These are phyloP conservation scores for Glebionis coronaria DNA, from an alignment of 129 eudicot species.

Conservation along the genomic window DNA sequence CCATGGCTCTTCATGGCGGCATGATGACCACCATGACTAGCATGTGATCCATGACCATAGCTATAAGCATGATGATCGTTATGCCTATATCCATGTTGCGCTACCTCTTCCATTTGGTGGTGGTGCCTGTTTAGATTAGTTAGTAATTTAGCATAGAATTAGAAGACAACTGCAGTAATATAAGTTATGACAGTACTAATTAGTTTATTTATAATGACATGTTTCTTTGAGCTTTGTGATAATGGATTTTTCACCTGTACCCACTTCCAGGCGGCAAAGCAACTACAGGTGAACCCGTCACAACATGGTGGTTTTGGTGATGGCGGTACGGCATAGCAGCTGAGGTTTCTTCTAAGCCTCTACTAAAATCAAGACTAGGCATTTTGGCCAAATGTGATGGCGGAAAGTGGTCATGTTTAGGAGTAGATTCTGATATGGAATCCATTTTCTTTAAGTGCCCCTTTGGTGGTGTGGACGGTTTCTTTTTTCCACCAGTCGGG, in stretches of 20 bases:
- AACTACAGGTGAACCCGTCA: neutral
- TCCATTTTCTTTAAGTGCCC: constrained; percentile 18
- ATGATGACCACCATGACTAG: constrained; percentile 22
- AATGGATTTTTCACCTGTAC: neutral
- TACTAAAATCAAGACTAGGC: constrained; percentile 75
- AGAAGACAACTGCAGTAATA: no score
- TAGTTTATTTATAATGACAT: no score
- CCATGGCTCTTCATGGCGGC: constrained; percentile 20
- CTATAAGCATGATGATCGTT: constrained; percentile 22
- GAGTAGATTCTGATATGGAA: constrained; percentile 37
- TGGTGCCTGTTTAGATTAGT: constrained; percentile 17
- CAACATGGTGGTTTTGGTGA: constrained; percentile 14
- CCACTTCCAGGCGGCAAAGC: constrained; percentile 8
- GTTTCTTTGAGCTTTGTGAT: no score
- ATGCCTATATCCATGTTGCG: constrained; percentile 16
- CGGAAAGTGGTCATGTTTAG: constrained; percentile 29
- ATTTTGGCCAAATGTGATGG: constrained; percentile 41
- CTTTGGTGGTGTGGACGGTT: neutral
- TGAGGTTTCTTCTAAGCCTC: constrained; percentile 45
- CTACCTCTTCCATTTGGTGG: constrained; percentile 10
- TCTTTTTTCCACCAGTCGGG: constrained; percentile 31
- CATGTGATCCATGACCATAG: constrained; percentile 15
- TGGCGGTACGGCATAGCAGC: constrained; percentile 18
- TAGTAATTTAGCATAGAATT: no score
- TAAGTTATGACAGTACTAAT: no score